A percentile compares a stretch with the other conserved stretches of the same genome.
Evolutionary conservation across 2,329 filamentous ascomycete genomes (phyloP).

Genomic region (Colletotrichum spinosum): DNA sequence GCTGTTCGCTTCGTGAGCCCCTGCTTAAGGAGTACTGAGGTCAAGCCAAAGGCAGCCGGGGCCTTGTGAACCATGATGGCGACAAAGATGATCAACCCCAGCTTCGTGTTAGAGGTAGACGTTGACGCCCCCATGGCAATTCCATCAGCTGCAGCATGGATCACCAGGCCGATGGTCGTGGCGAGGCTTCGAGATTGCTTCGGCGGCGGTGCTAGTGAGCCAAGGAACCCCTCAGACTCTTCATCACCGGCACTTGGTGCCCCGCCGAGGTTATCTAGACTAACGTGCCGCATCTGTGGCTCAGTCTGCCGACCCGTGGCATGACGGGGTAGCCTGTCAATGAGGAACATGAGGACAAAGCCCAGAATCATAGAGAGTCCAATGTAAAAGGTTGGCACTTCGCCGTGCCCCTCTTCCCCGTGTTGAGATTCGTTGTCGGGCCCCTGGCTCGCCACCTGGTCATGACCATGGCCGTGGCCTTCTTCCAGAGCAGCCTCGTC

Average conservation of each 20-base stretch:
- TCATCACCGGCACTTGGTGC: constrained; percentile 62
- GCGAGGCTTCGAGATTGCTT: constrained; percentile 74
- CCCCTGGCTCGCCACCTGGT: constrained; percentile 46
- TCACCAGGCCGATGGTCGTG: constrained; percentile 95
- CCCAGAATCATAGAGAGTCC: constrained; percentile 88
- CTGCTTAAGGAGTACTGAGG: constrained; percentile 89
- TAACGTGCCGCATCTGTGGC: constrained; percentile 84
- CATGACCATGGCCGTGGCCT: constrained; percentile 35
- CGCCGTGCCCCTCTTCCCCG: constrained; percentile 49
- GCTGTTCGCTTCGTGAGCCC: constrained; percentile 89
- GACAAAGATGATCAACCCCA: constrained; percentile 92
- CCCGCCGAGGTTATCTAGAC: constrained; percentile 80
- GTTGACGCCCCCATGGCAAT: constrained; percentile 95
- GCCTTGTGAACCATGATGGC: constrained; percentile 99
- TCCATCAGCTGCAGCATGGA: constrained; percentile 94
- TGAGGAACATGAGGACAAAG: constrained; percentile 96
- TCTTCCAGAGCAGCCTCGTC: constrained; percentile 25
- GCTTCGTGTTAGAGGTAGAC: constrained; percentile 75
- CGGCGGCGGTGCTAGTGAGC: constrained; percentile 67
- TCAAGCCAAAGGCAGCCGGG: constrained; percentile 93
- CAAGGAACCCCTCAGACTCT: constrained; percentile 69
- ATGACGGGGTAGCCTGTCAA: constrained; percentile 86
- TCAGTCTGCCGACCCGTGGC: constrained; percentile 72
- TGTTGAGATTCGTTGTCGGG: constrained; percentile 42
- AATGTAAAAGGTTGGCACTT: constrained; percentile 79